Conservation (phyloP, 2,329 filamentous ascomycete genomes). For the Pezizomycotina sp. region DNA sequence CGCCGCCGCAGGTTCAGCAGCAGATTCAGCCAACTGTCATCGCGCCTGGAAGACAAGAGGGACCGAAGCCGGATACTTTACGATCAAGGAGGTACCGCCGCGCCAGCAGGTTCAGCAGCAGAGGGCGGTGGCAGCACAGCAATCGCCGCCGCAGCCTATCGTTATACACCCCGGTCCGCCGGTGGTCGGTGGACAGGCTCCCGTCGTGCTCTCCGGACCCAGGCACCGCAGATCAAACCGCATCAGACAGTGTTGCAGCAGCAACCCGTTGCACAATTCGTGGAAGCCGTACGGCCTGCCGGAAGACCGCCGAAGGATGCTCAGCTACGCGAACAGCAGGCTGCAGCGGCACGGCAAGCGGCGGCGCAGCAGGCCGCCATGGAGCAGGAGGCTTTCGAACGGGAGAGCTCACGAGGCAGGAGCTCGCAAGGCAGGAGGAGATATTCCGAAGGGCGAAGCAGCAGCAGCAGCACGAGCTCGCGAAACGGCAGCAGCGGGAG, state of each 20-base stretch:
- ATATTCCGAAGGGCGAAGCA: too few species aligned
- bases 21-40: constrained; percentile 15
- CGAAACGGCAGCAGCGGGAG: constrained; percentile 17
- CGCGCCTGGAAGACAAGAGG: constrained; percentile 8
- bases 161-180: not conserved
- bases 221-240: not conserved
- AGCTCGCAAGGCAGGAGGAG: constrained; percentile 8
- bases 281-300: too few species aligned
- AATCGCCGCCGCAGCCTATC: not conserved
- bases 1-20: constrained; percentile 6
- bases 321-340: constrained; percentile 11
- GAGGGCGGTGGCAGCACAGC: constrained; percentile 12
- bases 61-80: constrained; percentile 9
- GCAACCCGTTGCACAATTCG: too few species aligned
- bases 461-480: too few species aligned
- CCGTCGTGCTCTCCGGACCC: not conserved
- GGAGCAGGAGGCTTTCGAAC: constrained; percentile 12
- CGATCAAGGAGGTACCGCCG: constrained; percentile 8
- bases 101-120: constrained; percentile 9
- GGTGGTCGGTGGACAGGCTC: constrained; percentile 1
- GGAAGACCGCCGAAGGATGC: constrained; percentile 10
- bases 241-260: too few species aligned
- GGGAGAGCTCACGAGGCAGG: constrained; percentile 7
- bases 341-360: constrained; percentile 4
- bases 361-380: constrained; percentile 8